phyloP scores from a whole-genome alignment of 1,284 basidiomycete genomes.

The Ceratobasidium sp. region DNA sequence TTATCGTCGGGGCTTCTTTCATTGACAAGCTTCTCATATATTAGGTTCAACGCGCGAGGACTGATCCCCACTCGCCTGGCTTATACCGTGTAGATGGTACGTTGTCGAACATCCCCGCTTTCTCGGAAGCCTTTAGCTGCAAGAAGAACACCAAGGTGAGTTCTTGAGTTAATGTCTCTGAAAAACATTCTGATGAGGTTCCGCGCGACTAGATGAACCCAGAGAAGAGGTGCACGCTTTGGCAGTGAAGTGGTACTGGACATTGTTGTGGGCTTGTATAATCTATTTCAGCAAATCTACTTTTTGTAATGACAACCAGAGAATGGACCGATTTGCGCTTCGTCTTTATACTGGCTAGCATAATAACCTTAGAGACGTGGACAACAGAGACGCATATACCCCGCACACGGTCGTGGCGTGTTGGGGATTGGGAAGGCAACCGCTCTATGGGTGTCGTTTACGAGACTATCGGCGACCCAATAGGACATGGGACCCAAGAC shows the following conservation, averaged over 20 bases:
- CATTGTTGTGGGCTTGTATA: not conserved
- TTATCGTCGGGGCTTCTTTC: constrained; percentile 1
- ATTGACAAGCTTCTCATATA: not conserved
- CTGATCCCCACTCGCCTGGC: constrained; percentile 90
- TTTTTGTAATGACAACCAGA: constrained; percentile 35
- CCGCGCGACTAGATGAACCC: constrained; percentile 72
- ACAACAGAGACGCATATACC: not conserved
- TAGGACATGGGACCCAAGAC: constrained; percentile 39
- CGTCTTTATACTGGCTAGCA: not conserved
- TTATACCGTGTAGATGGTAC: constrained; percentile 87
- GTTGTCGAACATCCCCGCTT: constrained; percentile 82
- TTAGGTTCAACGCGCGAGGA: constrained; percentile 81
- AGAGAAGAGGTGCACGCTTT: constrained; percentile 77
- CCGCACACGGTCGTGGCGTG: too few species aligned
- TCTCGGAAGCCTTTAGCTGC: constrained; percentile 83
- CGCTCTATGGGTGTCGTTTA: not conserved
- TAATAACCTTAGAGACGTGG: not conserved
- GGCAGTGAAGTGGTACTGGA: constrained; percentile 58
- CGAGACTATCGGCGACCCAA: constrained; percentile 23
- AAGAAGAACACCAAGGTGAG: constrained; percentile 75
- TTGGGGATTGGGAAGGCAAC: too few species aligned
- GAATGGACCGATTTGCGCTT: constrained; percentile 9
- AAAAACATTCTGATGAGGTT: constrained; percentile 31
- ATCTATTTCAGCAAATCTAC: constrained; percentile 37
- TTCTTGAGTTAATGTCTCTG: constrained; percentile 1